These are phyloP conservation scores for Lanmaoa rubissima DNA, from an alignment of 768 basidiomycete species.

Conservation along the genomic window DNA sequence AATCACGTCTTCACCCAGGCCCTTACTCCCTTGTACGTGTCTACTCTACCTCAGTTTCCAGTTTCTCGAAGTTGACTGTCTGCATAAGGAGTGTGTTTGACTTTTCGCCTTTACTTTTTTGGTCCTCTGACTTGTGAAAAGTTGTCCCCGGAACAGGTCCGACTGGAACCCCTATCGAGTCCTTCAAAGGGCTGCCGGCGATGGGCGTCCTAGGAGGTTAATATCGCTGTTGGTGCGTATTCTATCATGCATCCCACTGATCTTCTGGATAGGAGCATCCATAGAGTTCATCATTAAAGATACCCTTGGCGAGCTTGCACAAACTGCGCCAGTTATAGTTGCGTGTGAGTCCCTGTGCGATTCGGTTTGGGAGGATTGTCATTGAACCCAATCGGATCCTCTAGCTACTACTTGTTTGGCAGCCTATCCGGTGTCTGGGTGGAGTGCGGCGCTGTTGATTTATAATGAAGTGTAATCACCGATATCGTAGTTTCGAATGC, in stretches of 20 bases:
- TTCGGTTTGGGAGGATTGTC: neutral
- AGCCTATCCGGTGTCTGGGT: neutral
- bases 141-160: neutral
- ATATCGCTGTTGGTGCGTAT: conserved; percentile 7
- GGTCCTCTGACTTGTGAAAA: neutral
- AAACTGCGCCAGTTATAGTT: conserved; percentile 46
- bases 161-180: neutral
- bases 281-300: conserved; percentile 58
- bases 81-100: conserved; percentile 27
- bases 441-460: neutral
- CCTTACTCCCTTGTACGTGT: conserved; percentile 58
- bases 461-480: conserved; percentile 17
- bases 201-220: neutral
- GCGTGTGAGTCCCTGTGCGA: neutral
- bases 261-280: conserved; percentile 36
- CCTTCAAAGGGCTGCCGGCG: neutral
- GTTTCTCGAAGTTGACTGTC: conserved; percentile 21
- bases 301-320: conserved; percentile 42
- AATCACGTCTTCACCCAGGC: neutral
- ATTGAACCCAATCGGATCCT: conserved; percentile 4
- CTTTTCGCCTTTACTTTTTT: neutral
- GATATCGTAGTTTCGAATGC: conserved; percentile 19
- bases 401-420: conserved; percentile 9
- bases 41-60: neutral
- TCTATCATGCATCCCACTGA: neutral